Percentiles rank a stretch among this genome's conserved stretches.
phyloP scores from a whole-genome alignment of 495 filamentous ascomycete species.

The Pyronema domesticum region DNA sequence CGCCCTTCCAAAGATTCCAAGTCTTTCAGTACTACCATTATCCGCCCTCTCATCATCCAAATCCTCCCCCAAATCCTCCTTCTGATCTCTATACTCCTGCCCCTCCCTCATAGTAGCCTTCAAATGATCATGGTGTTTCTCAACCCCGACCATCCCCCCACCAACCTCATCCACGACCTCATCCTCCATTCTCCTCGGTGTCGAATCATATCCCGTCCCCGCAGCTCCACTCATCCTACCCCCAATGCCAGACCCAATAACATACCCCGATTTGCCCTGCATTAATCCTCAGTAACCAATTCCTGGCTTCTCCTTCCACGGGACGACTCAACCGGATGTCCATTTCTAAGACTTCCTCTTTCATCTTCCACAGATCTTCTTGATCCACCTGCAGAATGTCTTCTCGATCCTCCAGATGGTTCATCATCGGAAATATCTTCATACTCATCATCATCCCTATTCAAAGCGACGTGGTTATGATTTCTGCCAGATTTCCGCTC shows the following conservation, averaged over 20 bases:
- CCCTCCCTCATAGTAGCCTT: slow-evolving; percentile 18
- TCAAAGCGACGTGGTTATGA: slow-evolving; percentile 17
- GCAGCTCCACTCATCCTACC: neutral
- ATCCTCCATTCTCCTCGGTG: neutral
- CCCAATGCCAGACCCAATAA: neutral
- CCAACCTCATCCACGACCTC: neutral
- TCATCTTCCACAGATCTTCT: no score
- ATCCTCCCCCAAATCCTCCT: no score
- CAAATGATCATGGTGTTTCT: no score
- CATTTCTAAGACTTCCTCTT: neutral
- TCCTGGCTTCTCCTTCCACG: slow-evolving; percentile 9
- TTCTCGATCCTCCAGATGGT: no score
- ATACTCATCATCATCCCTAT: slow-evolving; percentile 41
- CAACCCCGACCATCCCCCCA: neutral
- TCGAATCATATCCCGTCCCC: neutral
- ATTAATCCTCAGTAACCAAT: slow-evolving; percentile 14
- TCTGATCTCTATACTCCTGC: slow-evolving; percentile 15
- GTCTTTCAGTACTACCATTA: neutral
- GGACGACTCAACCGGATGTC: neutral
- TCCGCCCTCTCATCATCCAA: neutral
- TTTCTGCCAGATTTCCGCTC: slow-evolving; percentile 21
- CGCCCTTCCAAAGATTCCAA: neutral
- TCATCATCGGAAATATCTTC: slow-evolving; percentile 35
- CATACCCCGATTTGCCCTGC: slow-evolving; percentile 11
- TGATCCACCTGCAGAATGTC: no score